Percentiles rank a stretch among this genome's conserved stretches.
Evolutionary conservation across 345 rosid genomes (phyloP).

Genomic region (Physaria fendleri): DNA sequence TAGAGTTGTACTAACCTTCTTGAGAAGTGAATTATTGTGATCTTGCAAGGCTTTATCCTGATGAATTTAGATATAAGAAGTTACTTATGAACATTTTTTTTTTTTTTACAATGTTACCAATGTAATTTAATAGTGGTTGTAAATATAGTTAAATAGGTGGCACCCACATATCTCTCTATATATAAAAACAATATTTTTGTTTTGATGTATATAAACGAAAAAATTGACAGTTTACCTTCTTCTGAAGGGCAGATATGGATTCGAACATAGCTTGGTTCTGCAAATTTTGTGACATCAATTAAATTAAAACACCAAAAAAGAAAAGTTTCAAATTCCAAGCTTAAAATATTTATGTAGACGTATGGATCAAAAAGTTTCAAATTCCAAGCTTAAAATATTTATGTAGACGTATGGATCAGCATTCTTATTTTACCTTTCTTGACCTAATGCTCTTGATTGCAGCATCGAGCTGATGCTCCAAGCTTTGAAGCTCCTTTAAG

Average conservation of each 20-base stretch:
- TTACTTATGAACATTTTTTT: neutral
- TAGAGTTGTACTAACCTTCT: slow-evolving; percentile 49
- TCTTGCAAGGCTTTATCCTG: slow-evolving; percentile 74
- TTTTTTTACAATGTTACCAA: neutral
- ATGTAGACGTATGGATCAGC: neutral
- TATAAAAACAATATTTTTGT: neutral
- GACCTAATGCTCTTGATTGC: slow-evolving; percentile 67
- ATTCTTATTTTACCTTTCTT: slow-evolving; percentile 47
- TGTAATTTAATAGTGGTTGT: neutral
- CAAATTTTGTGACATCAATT: neutral
- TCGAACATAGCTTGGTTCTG: slow-evolving; percentile 84
- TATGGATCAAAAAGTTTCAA: neutral
- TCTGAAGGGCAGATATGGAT: slow-evolving; percentile 77
- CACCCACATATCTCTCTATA: neutral
- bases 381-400: neutral
- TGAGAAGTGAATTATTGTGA: slow-evolving; percentile 56
- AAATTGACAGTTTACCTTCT: slow-evolving; percentile 52
- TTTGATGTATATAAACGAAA: neutral
- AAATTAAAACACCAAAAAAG: neutral
- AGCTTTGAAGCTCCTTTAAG: slow-evolving; percentile 66
- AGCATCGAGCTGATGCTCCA: slow-evolving; percentile 77
- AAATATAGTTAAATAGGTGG: neutral
- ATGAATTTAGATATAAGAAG: neutral
- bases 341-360: neutral
- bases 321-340: neutral